Base-by-base conservation (phyloP, 208 protist genomes). In the Crithidia bombi region DNA sequence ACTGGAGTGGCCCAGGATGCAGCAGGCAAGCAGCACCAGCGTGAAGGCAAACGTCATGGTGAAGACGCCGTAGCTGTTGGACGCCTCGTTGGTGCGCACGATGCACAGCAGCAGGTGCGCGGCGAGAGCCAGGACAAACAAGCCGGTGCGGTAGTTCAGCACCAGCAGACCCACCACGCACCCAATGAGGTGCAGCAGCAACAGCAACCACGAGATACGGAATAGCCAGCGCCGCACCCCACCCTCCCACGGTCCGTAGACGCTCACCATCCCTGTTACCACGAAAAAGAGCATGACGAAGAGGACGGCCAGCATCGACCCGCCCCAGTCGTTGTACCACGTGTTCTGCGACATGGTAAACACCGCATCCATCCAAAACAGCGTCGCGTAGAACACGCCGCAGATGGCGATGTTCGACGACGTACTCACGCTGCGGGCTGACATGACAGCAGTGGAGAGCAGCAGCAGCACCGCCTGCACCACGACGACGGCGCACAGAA, bases 361-460 rank as follows among this genome's bases (percentile, higher is more conserved):
- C 21, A 88, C 55, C 33, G 79, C 57, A 41, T 75, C 33, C 71
- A 91, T 61, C 84, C 86, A 94, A 50, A 85, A 83, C 43, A 85
- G 28, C 54, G 64, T 72, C 17, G 52, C 79, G 51, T 79, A 79
- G 49, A 78, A 85, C 41, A 75, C 80, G 61, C 73, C 76, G 64
- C 77, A 74, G 23, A 80, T 76, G 65, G 65, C 61, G 47, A 81
- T 63, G 49, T 79, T 65, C n/a, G 70, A 87, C 10, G 83, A 75
- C 3, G 75, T 19, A 28, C 77, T 65, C 12, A 78, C 75, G 52
- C 73, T 71, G 41, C 71, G 76, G 12, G 54, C 43, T 3, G 71
- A 75, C 32, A 85, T 62, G 36, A 89, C 73, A 11, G 78, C 46
- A 10, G 73, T 65, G 32, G 69, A 58, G 15, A 87, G 36, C 10